Conservation (phyloP, 2,329 filamentous ascomycete genomes). For the Epichloe gansuensis region DNA sequence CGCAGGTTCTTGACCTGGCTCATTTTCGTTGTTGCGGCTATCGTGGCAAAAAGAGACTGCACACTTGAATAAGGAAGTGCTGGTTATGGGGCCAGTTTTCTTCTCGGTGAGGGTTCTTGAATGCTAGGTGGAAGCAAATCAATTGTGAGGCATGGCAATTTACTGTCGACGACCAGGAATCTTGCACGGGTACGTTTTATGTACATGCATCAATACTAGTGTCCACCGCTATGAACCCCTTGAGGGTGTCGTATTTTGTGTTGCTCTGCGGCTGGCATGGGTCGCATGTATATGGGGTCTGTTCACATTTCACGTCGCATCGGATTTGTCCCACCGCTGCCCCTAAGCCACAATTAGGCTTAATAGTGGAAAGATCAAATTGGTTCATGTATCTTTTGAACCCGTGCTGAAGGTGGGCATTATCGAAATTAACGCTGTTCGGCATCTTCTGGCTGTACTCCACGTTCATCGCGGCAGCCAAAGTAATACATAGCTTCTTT, state of each 20-base stretch:
- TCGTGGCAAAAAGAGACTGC: neutral
- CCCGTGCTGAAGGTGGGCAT: no score
- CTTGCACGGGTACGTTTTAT: neutral
- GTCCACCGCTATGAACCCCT: neutral
- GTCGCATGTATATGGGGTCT: neutral
- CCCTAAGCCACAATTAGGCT: neutral
- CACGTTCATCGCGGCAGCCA: no score
- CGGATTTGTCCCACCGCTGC: neutral
- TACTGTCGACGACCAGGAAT: neutral
- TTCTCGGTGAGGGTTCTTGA: neutral
- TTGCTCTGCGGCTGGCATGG: neutral
- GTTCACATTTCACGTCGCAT: neutral
- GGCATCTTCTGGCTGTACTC: no score
- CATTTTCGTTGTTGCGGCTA: constrained; percentile 23
- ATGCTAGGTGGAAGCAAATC: neutral
- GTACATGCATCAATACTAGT: neutral
- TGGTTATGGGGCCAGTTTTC: neutral
- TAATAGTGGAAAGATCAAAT: no score
- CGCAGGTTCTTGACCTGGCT: constrained; percentile 62
- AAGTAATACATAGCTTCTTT: no score
- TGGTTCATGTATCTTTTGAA: no score
- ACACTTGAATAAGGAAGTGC: neutral
- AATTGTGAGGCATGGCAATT: neutral
- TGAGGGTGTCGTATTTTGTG: neutral
- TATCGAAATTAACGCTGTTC: no score